Evolutionary conservation across 2,329 filamentous ascomycete species (phyloP).

Genomic region (Xylariaceae sp.): DNA sequence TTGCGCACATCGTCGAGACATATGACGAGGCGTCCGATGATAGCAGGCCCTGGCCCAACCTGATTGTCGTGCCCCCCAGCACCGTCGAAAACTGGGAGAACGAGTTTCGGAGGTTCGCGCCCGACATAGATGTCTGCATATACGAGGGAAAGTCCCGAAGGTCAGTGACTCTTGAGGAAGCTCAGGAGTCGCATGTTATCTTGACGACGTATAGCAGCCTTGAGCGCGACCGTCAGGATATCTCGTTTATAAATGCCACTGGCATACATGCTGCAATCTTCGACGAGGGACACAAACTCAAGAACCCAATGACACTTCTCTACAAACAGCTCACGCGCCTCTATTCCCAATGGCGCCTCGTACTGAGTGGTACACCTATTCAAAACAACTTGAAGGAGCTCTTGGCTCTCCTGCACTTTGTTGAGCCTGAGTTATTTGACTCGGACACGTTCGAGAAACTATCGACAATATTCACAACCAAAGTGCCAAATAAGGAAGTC

Average conservation of each 20-base stretch:
- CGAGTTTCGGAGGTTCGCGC: constrained; percentile 86
- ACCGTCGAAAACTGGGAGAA: constrained; percentile 94
- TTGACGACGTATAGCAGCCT: constrained; percentile 59
- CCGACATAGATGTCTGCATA: constrained; percentile 68
- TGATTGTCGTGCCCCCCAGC: constrained; percentile 88
- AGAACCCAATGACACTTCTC: constrained; percentile 78
- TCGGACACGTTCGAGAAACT: constrained; percentile 68
- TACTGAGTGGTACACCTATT: constrained; percentile 86
- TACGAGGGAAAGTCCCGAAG: constrained; percentile 57
- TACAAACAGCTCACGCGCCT: constrained; percentile 79
- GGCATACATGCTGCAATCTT: constrained; percentile 63
- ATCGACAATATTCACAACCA: constrained; percentile 86
- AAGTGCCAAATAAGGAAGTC: constrained; percentile 76
- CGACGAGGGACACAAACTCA: constrained; percentile 91
- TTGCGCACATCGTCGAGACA: constrained; percentile 75
- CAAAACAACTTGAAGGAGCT: constrained; percentile 95
- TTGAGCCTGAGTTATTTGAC: constrained; percentile 80
- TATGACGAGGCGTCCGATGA: constrained; percentile 32
- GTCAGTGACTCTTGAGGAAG: constrained; percentile 60
- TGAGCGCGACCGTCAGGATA: constrained; percentile 42
- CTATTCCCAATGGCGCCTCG: constrained; percentile 73
- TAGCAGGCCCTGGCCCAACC: constrained; percentile 58
- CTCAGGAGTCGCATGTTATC: constrained; percentile 61
- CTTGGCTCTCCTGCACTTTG: constrained; percentile 85
- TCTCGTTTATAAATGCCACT: constrained; percentile 45